Evolutionary conservation across 2,329 filamentous ascomycete genomes (phyloP).

Genomic region (Fusarium circinatum): DNA sequence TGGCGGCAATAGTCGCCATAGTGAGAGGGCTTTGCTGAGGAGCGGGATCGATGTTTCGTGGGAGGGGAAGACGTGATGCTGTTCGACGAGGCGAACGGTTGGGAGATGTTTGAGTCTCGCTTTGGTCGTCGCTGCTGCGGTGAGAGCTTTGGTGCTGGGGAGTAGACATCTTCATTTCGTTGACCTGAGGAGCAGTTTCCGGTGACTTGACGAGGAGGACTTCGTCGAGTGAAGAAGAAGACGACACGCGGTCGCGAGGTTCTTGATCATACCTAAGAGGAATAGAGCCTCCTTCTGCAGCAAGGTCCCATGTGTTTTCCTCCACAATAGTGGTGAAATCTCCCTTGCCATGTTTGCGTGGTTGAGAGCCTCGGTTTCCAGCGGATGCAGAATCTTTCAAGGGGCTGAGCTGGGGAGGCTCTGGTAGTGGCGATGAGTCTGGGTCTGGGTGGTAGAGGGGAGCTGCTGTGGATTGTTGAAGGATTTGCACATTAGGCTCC

Average conservation of each 20-base stretch:
- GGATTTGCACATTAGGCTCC: constrained; percentile 57
- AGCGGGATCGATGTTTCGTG: constrained; percentile 51
- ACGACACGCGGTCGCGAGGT: constrained; percentile 41
- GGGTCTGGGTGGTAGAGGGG: constrained; percentile 41
- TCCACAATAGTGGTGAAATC: constrained; percentile 60
- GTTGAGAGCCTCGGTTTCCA: constrained; percentile 56
- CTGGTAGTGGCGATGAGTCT: constrained; percentile 58
- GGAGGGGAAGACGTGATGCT: constrained; percentile 44
- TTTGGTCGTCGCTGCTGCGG: constrained; percentile 21
- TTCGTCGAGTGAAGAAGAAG: constrained; percentile 49
- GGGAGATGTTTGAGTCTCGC: constrained; percentile 23
- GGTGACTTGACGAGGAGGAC: constrained; percentile 45
- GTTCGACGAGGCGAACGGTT: constrained; percentile 34
- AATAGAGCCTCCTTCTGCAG: constrained; percentile 39
- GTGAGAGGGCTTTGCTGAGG: constrained; percentile 67
- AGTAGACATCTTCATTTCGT: constrained; percentile 22
- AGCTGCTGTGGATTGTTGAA: constrained; percentile 55
- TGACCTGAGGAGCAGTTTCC: constrained; percentile 23
- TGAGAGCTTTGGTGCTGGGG: constrained; percentile 34
- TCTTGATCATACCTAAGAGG: constrained; percentile 9
- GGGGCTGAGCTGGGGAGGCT: constrained; percentile 60
- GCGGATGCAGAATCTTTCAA: constrained; percentile 63
- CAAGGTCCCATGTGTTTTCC: constrained; percentile 58
- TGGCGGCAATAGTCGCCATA: constrained; percentile 70
- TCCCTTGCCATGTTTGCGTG: constrained; percentile 47